These are phyloP conservation scores for Aureobasidium subglaciale DNA, from an alignment of 2,329 filamentous ascomycete species.

Conservation along the genomic window DNA sequence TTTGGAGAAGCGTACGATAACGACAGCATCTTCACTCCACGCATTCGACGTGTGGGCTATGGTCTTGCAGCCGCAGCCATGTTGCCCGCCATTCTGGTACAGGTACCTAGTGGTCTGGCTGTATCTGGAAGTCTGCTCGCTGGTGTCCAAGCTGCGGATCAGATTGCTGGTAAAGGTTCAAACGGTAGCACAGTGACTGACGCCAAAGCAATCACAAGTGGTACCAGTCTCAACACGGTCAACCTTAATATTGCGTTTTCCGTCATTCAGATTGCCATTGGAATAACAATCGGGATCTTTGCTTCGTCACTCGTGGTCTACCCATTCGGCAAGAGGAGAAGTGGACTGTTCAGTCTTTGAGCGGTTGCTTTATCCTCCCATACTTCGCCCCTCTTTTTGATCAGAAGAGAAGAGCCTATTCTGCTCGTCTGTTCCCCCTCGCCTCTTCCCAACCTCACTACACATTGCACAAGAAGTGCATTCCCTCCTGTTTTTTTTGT, in stretches of 20 bases:
- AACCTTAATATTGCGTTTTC: slow-evolving; percentile 42
- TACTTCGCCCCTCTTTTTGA: too few relatives aligned
- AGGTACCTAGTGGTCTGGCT: slow-evolving; percentile 54
- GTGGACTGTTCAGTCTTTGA: slow-evolving; percentile 36
- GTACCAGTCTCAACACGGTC: slow-evolving; percentile 33
- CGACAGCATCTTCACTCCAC: slow-evolving; percentile 27
- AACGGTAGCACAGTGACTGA: slow-evolving; percentile 40
- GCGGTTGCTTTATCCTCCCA: background rate
- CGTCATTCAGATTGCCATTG: slow-evolving; percentile 45
- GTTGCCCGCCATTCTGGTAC: slow-evolving; percentile 75
- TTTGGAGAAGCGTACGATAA: slow-evolving; percentile 18
- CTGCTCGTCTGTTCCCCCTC: too few relatives aligned
- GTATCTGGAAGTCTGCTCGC: slow-evolving; percentile 51
- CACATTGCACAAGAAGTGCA: background rate
- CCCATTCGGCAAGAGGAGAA: slow-evolving; percentile 43
- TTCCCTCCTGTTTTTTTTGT: background rate
- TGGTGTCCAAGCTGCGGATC: slow-evolving; percentile 50
- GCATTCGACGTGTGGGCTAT: slow-evolving; percentile 52
- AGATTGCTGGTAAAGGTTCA: slow-evolving; percentile 40
- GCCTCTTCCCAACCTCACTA: too few relatives aligned
- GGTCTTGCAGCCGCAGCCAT: slow-evolving; percentile 78
- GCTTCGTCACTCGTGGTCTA: slow-evolving; percentile 43
- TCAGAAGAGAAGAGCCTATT: too few relatives aligned
- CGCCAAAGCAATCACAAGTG: slow-evolving; percentile 25
- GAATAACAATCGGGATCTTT: slow-evolving; percentile 45